phyloP scores from a whole-genome alignment of 2,329 filamentous ascomycete species.

The Fusarium luffae region DNA sequence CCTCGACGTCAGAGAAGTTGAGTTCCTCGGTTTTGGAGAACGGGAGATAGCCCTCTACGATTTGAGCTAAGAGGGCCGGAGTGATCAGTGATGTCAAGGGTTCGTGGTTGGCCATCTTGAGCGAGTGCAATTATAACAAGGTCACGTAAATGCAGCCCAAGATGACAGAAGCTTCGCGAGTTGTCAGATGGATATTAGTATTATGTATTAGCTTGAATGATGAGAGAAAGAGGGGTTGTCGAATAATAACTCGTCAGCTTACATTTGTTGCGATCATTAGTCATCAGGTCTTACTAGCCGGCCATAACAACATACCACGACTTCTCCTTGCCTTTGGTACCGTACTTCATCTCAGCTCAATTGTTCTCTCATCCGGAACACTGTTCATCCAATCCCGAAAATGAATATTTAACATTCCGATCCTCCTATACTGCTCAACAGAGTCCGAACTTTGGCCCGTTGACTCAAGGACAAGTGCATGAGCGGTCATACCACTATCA shows the following conservation, averaged over 20 bases:
- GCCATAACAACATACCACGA: fast-evolving
- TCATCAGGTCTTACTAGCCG: neutral
- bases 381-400: fast-evolving
- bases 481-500: too few species aligned
- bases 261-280: fast-evolving
- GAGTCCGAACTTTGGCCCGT: too few species aligned
- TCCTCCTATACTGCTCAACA: too few species aligned
- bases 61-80: neutral
- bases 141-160: too few species aligned
- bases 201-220: fast-evolving
- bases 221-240: neutral
- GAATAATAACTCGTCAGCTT: neutral
- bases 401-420: fast-evolving
- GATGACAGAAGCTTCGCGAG: too few species aligned
- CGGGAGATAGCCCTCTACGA: neutral
- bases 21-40: neutral
- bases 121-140: too few species aligned
- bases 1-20: neutral
- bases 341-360: fast-evolving
- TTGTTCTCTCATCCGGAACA: too few species aligned
- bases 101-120: fast-evolving
- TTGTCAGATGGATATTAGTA: fast-evolving
- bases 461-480: too few species aligned
- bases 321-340: fast-evolving
- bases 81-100: neutral